Base-by-base conservation (phyloP, 1,139 yeast genomes). In the Yamadazyma diddensiae region DNA sequence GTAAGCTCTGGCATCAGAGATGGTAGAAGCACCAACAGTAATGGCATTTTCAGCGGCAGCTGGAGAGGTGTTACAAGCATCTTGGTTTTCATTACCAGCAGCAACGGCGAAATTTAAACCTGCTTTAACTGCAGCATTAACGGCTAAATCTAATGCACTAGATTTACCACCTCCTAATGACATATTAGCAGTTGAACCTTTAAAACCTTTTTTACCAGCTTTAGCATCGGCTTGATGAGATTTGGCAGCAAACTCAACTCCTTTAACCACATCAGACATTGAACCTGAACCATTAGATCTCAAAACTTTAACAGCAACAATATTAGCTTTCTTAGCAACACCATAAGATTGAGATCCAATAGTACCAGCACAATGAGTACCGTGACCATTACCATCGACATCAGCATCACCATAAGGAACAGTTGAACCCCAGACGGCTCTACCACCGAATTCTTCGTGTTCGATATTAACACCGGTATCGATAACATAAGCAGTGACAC, bases 341-440 rank as follows among this genome's bases (percentile, higher is more conserved):
- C 73, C 73, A 41, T 61, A 67, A 8, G 65, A 48, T 44, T 53
- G 54, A 26, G 70, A 62, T 19, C 70, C 73, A 46, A 67, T 65
- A 30, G 61, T 63, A 41, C 73, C 73, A 14, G 73, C 73, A 49
- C 68, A 64, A 45, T 67, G 73, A 28, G 70, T 65, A 23, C 73
- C 73, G 43, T 67, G 73, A 22, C 97, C 97, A 39, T 65, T 58
- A 17, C 59, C 66, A 43, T 66, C 73, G 19, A 55, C 38, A 36
- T 60, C 55, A 21, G 57, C 46, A 39, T 57, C 55, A 24, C 69
- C 70, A 43, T 53, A 47, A 5, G 70, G 65, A 30, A 65, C 50
- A 6, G 70, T 62, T 17, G 58, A 53, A 31, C 71, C 71, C 72
- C 72, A 65, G 10, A 40, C 32, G 17, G 72, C 72, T 43, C 73